phyloP scores from a whole-genome alignment of 1,139 yeast genomes.

The Yarrowia galli region DNA sequence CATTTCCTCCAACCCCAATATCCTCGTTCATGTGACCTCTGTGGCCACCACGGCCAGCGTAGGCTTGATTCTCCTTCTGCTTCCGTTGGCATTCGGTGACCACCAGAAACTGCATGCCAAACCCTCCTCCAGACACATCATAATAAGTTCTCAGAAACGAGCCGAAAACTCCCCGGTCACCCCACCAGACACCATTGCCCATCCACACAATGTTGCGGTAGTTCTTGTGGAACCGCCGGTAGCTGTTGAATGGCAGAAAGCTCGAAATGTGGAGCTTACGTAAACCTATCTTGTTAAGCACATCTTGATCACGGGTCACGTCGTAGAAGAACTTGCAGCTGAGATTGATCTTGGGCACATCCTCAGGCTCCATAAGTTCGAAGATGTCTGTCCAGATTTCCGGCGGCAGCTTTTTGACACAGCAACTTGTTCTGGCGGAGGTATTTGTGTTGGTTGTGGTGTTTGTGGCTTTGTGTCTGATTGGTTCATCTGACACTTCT shows the following conservation, averaged over 20 bases:
- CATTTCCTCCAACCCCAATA: too few relatives aligned
- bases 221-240: slow-evolving; percentile 19
- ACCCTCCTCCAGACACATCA: not conserved
- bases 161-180: slow-evolving; percentile 20
- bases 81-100: too few relatives aligned
- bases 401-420: slow-evolving; percentile 6
- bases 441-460: not conserved
- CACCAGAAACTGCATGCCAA: slow-evolving; percentile 23
- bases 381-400: slow-evolving; percentile 27
- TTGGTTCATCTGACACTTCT: slow-evolving; percentile 8
- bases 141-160: slow-evolving; percentile 11
- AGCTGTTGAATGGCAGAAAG: slow-evolving; percentile 29
- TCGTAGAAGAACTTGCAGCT: slow-evolving; percentile 15
- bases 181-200: slow-evolving; percentile 35
- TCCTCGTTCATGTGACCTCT: too few relatives aligned
- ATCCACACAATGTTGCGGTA: slow-evolving; percentile 24
- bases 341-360: not conserved
- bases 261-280: slow-evolving; percentile 1
- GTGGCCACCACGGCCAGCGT: too few relatives aligned
- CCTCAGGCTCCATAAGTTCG: slow-evolving; percentile 11
- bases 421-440: too few relatives aligned
- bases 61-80: too few relatives aligned
- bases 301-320: not conserved
- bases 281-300: slow-evolving; percentile 8
- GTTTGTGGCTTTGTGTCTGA: not conserved